These are phyloP conservation scores for Lactarius sanguifluus DNA, from an alignment of 768 basidiomycete species.

Conservation along the genomic window DNA sequence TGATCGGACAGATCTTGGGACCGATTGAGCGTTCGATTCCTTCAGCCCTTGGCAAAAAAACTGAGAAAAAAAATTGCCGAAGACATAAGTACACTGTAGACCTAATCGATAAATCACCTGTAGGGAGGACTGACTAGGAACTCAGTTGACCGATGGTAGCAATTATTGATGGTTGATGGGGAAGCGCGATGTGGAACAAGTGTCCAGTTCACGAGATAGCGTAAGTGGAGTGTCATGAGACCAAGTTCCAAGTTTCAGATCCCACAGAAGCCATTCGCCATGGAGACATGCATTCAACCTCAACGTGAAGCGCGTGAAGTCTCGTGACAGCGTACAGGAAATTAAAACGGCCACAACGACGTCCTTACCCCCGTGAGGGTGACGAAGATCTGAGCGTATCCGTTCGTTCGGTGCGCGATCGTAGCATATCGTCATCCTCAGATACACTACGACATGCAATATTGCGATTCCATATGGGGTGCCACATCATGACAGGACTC, in stretches of 20 bases:
- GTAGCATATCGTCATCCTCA: neutral
- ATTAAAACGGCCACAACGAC: constrained; percentile 5
- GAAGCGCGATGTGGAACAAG: neutral
- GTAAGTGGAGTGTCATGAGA: neutral
- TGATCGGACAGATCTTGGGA: constrained; percentile 9
- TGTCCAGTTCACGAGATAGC: neutral
- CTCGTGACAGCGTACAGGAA: neutral
- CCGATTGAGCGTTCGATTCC: neutral
- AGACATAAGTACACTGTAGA: neutral
- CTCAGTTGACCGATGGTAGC: neutral
- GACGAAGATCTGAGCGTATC: constrained; percentile 5
- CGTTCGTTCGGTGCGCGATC: neutral
- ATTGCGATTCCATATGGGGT: neutral
- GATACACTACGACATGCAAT: neutral
- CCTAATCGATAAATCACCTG: neutral
- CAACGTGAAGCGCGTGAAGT: constrained; percentile 7
- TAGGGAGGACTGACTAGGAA: neutral
- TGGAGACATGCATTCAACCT: constrained; percentile 5
- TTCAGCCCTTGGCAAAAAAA: neutral
- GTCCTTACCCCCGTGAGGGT: neutral
- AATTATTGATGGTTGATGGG: neutral
- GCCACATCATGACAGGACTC: neutral
- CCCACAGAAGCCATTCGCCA: neutral
- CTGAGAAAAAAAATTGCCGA: neutral
- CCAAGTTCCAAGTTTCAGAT: neutral